Conservation (phyloP, 2,329 filamentous ascomycete species). For the Fusarium miscanthi region DNA sequence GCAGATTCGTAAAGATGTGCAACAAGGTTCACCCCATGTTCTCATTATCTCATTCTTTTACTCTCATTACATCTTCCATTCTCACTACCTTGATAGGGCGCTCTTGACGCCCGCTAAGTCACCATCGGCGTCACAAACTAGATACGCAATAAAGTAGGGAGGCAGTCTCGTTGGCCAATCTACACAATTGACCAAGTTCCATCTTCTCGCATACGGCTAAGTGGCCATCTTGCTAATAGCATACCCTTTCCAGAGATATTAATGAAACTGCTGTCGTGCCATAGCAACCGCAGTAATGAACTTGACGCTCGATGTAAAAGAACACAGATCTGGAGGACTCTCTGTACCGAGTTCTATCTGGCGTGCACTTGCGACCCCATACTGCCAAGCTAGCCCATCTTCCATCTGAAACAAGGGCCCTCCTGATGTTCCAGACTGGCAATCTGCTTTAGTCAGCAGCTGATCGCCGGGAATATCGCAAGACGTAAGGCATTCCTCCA, state of each 20-base stretch:
- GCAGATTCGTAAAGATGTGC: neutral
- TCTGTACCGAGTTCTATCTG: no score
- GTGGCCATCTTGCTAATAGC: neutral
- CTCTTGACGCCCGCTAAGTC: no score
- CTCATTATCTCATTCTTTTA: neutral
- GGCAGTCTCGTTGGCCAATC: neutral
- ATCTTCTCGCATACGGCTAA: neutral
- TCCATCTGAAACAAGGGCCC: slow-evolving; percentile 8
- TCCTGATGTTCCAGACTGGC: slow-evolving; percentile 1
- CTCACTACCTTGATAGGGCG: rapidly evolving
- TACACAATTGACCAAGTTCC: neutral
- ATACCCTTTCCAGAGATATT: neutral
- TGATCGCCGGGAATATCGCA: neutral
- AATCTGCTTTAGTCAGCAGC: slow-evolving; percentile 7
- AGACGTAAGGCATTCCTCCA: neutral
- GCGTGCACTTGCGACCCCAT: neutral
- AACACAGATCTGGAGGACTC: neutral
- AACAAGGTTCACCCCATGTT: neutral
- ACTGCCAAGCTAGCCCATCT: neutral
- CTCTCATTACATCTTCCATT: neutral
- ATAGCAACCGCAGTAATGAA: slow-evolving; percentile 1
- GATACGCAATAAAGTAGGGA: neutral
- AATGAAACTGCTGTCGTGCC: neutral
- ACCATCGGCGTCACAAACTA: no score
- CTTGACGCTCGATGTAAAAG: neutral